Percentiles rank a stretch among this genome's conserved stretches.
phyloP scores from a whole-genome alignment of 129 eudicot species.

The Logfia minima region DNA sequence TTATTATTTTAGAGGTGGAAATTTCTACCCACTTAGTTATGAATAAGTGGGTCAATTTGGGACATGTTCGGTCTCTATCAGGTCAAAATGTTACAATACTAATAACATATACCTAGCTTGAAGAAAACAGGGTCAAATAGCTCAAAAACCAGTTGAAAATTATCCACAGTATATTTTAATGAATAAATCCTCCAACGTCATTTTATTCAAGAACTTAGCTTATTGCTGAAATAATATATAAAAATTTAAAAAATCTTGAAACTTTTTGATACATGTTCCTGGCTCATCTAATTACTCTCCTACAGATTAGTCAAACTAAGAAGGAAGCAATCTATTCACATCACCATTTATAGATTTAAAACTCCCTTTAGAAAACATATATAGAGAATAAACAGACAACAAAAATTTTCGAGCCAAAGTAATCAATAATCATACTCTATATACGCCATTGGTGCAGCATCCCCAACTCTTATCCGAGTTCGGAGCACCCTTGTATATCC shows the following conservation, averaged over 20 bases:
- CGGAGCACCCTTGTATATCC: slow-evolving; percentile 95
- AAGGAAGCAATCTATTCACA: neutral
- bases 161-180: neutral
- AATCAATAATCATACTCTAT: slow-evolving; percentile 62
- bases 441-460: slow-evolving; percentile 97
- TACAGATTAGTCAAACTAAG: neutral
- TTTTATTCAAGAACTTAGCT: neutral
- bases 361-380: neutral
- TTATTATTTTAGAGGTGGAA: neutral
- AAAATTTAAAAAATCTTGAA: too few species aligned
- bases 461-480: slow-evolving; percentile 94
- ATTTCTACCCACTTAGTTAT: neutral
- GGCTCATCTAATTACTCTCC: neutral
- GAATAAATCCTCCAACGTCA: neutral
- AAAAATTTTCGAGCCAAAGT: neutral
- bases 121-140: neutral
- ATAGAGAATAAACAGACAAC: neutral
- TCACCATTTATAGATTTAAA: neutral
- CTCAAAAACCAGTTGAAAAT: neutral
- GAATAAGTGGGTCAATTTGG: neutral
- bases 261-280: neutral
- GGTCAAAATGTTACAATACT: neutral
- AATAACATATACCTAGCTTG: neutral
- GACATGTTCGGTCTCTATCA: neutral
- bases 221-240: neutral